Evolutionary conservation across 129 eudicot species (phyloP).

Genomic region (Saussurea involucrata): DNA sequence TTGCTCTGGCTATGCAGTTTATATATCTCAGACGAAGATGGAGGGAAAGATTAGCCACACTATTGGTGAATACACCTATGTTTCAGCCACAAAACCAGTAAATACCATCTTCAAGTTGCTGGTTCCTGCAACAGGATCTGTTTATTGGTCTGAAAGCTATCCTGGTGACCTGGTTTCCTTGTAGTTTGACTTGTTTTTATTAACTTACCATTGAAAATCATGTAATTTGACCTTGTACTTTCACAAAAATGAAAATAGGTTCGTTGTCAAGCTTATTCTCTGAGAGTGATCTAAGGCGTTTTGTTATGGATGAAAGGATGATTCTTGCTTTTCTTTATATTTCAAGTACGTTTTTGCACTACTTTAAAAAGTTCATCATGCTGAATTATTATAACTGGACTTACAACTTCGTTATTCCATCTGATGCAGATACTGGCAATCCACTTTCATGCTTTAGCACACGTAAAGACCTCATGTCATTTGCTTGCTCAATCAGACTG

Average conservation of each 20-base stretch:
- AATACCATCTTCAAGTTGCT: slow-evolving; percentile 43
- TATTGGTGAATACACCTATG: slow-evolving; percentile 44
- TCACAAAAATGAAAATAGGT: slow-evolving; percentile 36
- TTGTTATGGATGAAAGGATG: slow-evolving; percentile 59
- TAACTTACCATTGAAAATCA: not conserved
- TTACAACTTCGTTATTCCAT: slow-evolving; percentile 14
- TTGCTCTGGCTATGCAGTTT: slow-evolving; percentile 89
- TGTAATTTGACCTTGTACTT: slow-evolving; percentile 5
- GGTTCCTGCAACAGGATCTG: slow-evolving; percentile 72
- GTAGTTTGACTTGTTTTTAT: slow-evolving; percentile 4
- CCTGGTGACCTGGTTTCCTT: slow-evolving; percentile 50
- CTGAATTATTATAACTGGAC: slow-evolving; percentile 20
- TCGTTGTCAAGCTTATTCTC: slow-evolving; percentile 35
- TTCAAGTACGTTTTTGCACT: slow-evolving; percentile 53
- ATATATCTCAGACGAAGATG: slow-evolving; percentile 65
- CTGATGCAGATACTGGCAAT: slow-evolving; percentile 69
- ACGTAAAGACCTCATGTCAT: slow-evolving; percentile 38
- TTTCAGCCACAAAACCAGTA: slow-evolving; percentile 67
- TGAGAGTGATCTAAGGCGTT: slow-evolving; percentile 55
- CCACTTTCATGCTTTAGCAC: slow-evolving; percentile 72
- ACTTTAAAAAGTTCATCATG: not conserved
- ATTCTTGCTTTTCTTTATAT: slow-evolving; percentile 70
- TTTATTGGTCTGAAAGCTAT: slow-evolving; percentile 73
- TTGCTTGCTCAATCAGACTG: not conserved
- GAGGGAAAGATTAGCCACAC: slow-evolving; percentile 50